A percentile compares a stretch with the other conserved stretches of the same genome.
phyloP scores from a whole-genome alignment of 2,329 filamentous ascomycete genomes.

The Paecilomyces variotii region DNA sequence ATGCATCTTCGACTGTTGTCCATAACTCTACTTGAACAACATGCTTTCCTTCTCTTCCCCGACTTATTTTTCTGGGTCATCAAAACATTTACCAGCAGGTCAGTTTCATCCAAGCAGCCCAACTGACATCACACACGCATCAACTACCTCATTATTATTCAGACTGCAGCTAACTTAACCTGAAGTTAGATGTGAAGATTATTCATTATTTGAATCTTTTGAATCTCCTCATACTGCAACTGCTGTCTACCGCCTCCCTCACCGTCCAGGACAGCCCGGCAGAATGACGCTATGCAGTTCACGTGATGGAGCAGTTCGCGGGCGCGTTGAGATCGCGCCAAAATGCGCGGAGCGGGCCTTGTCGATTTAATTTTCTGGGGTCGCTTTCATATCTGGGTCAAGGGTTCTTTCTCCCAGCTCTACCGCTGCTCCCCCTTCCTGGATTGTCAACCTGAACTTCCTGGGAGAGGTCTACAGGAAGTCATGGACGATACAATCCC shows the following conservation, averaged over 20 bases:
- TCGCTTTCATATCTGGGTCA: neutral
- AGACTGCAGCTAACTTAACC: too few species aligned
- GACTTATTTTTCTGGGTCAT: too few species aligned
- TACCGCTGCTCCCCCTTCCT: neutral
- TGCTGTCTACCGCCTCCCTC: neutral
- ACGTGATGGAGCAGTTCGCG: neutral
- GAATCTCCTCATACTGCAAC: too few species aligned
- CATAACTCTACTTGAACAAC: too few species aligned
- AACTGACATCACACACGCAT: too few species aligned
- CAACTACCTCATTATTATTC: too few species aligned
- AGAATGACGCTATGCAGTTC: neutral
- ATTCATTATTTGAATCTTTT: too few species aligned
- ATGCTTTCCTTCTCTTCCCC: too few species aligned
- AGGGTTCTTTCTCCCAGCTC: neutral
- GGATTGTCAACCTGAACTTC: neutral
- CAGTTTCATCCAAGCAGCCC: too few species aligned
- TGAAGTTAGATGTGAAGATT: too few species aligned
- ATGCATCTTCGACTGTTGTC: too few species aligned
- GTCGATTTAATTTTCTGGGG: neutral
- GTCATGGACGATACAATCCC: conserved; percentile 33
- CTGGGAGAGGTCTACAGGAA: neutral
- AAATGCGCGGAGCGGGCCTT: neutral
- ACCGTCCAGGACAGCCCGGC: neutral
- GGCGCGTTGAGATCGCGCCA: neutral
- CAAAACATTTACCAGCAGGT: too few species aligned